Base-by-base conservation (phyloP, 2,329 filamentous ascomycete species). In the Colletotrichum destructivum region DNA sequence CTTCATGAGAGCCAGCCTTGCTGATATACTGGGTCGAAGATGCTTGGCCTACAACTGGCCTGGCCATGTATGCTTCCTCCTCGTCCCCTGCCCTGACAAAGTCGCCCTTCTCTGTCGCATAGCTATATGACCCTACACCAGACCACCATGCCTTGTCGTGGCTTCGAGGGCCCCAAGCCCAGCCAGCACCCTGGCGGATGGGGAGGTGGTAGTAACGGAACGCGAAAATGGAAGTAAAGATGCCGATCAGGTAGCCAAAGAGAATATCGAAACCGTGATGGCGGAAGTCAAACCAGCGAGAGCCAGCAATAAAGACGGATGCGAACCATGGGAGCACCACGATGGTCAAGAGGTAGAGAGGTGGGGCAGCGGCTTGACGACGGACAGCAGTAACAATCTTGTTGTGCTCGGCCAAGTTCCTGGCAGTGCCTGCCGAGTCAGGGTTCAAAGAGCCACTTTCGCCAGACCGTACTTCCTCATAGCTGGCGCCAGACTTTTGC, bases 181-280 rank as follows among this genome's bases (percentile, higher is more conserved):
- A 98, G 16, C 95, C 95, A 2, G 92, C 93, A 8, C 94, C 94
- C n/a, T 88, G 87, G 23, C 84, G 86, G 73, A 97, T 90, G 0
- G 95, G 94, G 12, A 96, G 84, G 79, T 98, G 94, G 79, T 98
- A 98, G 84, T 92, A 94, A 31, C 93, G 88, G 84, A 98, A 98
- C 3, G 91, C 89, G 75, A 96, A 90, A 79, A 91, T 91, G 23
- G 93, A 89, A 47, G 89, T 89, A 55, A 91, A 82, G 16, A 92
- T 87, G 11, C 96, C 96, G 73, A 98, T 92, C 15, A 93, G 75
- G 66, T 92, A 93, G n/a, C 96, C 96, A 74, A 93, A 94, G 2
- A 98, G 83, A 75, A 98, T 93, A 75, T 98, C 96, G 79, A 98
- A 96, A n/a, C 92, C 95, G 79, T 96, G 93, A 81, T 98, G 96